Conservation (phyloP, 192 early-diverging fungal species). For the Backusella sp. region DNA sequence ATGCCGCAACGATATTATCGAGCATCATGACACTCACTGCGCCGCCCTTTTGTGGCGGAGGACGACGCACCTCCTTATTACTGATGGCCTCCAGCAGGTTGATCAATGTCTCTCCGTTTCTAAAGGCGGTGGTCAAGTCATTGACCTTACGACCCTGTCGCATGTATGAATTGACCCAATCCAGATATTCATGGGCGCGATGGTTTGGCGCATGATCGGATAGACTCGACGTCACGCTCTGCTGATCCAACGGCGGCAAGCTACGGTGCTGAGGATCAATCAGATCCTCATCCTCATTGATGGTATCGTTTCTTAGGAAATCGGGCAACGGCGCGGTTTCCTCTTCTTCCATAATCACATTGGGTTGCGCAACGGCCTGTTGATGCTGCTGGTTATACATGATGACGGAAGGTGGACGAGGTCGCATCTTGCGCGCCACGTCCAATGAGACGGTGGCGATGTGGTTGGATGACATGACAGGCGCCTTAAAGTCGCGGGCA, state of each 20-base stretch:
- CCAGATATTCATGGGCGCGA: slow-evolving; percentile 40
- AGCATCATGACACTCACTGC: slow-evolving; percentile 41
- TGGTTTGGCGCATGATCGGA: not conserved
- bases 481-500: slow-evolving; percentile 49
- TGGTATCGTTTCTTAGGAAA: not conserved
- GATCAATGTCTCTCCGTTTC: slow-evolving; percentile 43
- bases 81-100: slow-evolving; percentile 39
- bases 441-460: slow-evolving; percentile 51
- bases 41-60: slow-evolving; percentile 32
- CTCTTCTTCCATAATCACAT: slow-evolving; percentile 27
- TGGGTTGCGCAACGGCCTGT: not conserved
- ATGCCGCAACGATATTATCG: slow-evolving; percentile 45
- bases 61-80: slow-evolving; percentile 38
- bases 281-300: slow-evolving; percentile 25
- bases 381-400: slow-evolving; percentile 23
- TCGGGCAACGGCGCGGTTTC: not conserved
- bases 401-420: slow-evolving; percentile 45
- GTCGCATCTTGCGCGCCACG: slow-evolving; percentile 47
- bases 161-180: slow-evolving; percentile 44
- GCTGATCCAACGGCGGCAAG: not conserved
- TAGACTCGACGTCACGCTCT: not conserved
- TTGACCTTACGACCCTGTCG: slow-evolving; percentile 22
- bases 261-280: slow-evolving; percentile 32
- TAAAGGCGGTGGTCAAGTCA: slow-evolving; percentile 36
- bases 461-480: slow-evolving; percentile 55